A percentile compares a stretch with the other conserved stretches of the same genome.
phyloP scores from a whole-genome alignment of 2,329 filamentous ascomycete species.

The Arthroderma uncinatum region DNA sequence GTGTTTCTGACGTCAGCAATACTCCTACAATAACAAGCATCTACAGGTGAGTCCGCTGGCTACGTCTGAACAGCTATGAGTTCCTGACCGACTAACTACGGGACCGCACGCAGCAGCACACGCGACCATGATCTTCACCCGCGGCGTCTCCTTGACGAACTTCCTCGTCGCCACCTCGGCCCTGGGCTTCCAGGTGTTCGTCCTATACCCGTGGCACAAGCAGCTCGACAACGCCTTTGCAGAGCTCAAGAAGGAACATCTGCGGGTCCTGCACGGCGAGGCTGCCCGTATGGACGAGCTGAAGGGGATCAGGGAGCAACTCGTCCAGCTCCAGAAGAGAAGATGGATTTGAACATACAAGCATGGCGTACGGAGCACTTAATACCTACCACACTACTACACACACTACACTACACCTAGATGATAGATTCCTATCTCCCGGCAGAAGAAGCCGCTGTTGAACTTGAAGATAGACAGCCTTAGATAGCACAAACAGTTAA shows the following conservation, averaged over 20 bases:
- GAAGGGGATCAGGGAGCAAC: conserved; percentile 11
- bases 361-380: no score
- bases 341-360: conserved; percentile 3
- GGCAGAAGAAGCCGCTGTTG: no score
- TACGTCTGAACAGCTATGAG: not conserved
- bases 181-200: conserved; percentile 56
- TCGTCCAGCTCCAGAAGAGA: conserved; percentile 7
- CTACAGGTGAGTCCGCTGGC: not conserved
- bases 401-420: no score
- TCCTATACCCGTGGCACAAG: conserved; percentile 61
- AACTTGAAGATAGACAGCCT: no score
- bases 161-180: conserved; percentile 56
- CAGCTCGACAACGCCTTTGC: conserved; percentile 53
- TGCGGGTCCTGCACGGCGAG: conserved; percentile 24
- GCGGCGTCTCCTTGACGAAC: conserved; percentile 50
- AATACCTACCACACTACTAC: no score
- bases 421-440: no score
- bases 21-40: no score
- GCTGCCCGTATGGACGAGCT: conserved; percentile 10
- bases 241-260: conserved; percentile 48
- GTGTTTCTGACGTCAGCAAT: no score
- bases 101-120: not conserved
- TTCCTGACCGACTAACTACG: not conserved
- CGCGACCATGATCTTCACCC: conserved; percentile 36
- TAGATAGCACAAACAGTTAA: no score